Evolutionary conservation across 768 basidiomycete species (phyloP).

Genomic region (Amanita pseudoporphyria): DNA sequence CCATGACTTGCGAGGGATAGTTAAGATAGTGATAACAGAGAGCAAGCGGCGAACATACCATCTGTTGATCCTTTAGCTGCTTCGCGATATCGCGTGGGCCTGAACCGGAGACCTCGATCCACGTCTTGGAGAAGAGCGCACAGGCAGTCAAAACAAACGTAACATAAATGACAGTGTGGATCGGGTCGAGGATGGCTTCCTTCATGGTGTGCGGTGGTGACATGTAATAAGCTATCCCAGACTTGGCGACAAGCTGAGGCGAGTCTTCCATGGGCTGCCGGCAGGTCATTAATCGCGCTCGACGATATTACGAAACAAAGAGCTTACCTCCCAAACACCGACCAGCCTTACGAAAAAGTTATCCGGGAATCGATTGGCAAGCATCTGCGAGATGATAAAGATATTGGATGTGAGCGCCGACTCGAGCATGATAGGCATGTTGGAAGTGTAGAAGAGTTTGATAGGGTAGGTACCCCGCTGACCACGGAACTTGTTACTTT

Average conservation of each 20-base stretch:
- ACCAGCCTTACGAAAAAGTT: constrained; percentile 86
- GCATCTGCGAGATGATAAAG: constrained; percentile 95
- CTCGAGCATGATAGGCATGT: constrained; percentile 99
- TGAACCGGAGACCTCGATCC: constrained; percentile 97
- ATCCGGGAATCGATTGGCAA: constrained; percentile 80
- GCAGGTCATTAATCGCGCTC: not conserved
- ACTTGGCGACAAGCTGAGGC: constrained; percentile 81
- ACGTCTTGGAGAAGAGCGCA: constrained; percentile 97
- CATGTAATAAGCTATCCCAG: constrained; percentile 96
- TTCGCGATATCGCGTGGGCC: constrained; percentile 95
- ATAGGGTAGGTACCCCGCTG: constrained; percentile 93
- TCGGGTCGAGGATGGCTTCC: constrained; percentile 82
- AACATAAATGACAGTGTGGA: constrained; percentile 89
- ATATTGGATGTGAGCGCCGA: constrained; percentile 88
- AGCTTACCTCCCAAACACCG: constrained; percentile 94
- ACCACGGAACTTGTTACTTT: constrained; percentile 94
- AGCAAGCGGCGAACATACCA: constrained; percentile 41
- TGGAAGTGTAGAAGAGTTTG: constrained; percentile 97
- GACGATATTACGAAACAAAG: not conserved
- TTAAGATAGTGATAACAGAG: constrained; percentile 3
- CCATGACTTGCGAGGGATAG: constrained; percentile 46
- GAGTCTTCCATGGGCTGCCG: constrained; percentile 86
- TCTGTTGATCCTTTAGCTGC: constrained; percentile 97
- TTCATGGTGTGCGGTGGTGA: constrained; percentile 90
- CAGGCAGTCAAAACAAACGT: constrained; percentile 89